Base-by-base conservation (phyloP, 371 early-diverging fungal species). In the Lichtheimia corymbifera region DNA sequence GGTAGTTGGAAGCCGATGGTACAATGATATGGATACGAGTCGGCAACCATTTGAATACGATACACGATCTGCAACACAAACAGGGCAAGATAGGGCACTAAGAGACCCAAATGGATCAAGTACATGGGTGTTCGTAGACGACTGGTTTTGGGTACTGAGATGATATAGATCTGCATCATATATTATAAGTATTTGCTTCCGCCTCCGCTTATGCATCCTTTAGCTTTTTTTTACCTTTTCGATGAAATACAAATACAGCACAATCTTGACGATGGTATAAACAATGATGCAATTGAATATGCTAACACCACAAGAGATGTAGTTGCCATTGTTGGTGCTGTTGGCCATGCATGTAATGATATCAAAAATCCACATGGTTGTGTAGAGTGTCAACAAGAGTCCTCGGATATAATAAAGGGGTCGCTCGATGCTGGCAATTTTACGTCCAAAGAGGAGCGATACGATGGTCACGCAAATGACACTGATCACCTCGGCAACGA, bases 401-500 rank as follows among this genome's bases (percentile, higher is more conserved):
- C 70, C 70, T 6, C 78, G 74, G 1, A 76, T 59, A 59, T 81
- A 81, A 49, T 71, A 72, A 27, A 76, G 54, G 1, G 71, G 64
- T 6, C 76, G 73, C 5, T 72, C 68, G 30, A 65, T 59, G 15
- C 65, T 56, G 3, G 76, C 74, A 0, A 72, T 63, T 63, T 76
- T 81, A 41, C 77, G 76, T n/a, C 81, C 81, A 51, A 81, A 74
- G 4, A 77, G 55, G 40, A 76, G 58, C 3, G 77, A 75, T 35
- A 81, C 61, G 13, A 61, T 51, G 2, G 76, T 74, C 61, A 81
- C 73, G 27, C 72, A 76, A 25, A 65, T 41, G 22, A 76, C 66
- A 45, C 68, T 68, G 50, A 63, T 62, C 28, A 72, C 55, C 56
- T 72, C 72, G 14, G 72, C 64, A 24, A 65, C 43, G 27, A 68